Base-by-base conservation (phyloP, 495 filamentous ascomycete species). In the Schizothecium vesticola region DNA sequence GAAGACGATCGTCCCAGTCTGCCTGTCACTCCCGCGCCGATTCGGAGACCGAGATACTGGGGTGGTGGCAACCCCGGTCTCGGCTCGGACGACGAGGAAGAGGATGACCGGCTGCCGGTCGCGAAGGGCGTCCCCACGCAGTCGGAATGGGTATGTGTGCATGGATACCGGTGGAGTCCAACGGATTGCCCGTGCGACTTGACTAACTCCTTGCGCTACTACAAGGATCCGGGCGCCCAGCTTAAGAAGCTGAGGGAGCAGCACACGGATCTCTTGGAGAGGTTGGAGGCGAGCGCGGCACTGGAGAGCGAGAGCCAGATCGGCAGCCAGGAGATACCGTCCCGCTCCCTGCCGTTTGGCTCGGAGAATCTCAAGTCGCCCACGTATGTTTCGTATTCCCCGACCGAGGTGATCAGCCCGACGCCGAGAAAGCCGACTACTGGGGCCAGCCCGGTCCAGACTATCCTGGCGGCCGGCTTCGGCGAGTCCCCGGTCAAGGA, bases 21-120 rank as follows among this genome's bases (percentile, higher is more conserved):
- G n/a, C 92, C 93, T 21, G 93, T 97, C 26, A 97, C 93, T 13
- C 93, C 93, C 2, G 91, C 91, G 1, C 92, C 93, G 3, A 85
- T 92, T 67, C 82, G 87, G 29, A 74, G 77, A 64, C 69, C 70
- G 59, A 77, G 67, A 26, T 78, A 76, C 65, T 80, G 77, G 80
- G 76, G 70, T 64, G 69, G 73, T 69, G 68, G 67, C 69, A 71
- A 60, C 59, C 79, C 82, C 58, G 80, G 74, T 43, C 83, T 85
- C 68, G 87, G 82, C 80, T 86, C 80, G 82, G 77, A 81, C 28
- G 85, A 85, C 56, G 79, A 82, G 67, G 82, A 88, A 59, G 83
- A 78, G 22, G 77, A 83, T 59, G 85, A 81, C 65, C 82, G 85
- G 68, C 81, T 96, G 65, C 90, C 91, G 61, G 78, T 79, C 63